Percentiles rank a stretch among this genome's conserved stretches.
Conservation (phyloP, 805 yeast species). For the Barnettozyma botsteinii region DNA sequence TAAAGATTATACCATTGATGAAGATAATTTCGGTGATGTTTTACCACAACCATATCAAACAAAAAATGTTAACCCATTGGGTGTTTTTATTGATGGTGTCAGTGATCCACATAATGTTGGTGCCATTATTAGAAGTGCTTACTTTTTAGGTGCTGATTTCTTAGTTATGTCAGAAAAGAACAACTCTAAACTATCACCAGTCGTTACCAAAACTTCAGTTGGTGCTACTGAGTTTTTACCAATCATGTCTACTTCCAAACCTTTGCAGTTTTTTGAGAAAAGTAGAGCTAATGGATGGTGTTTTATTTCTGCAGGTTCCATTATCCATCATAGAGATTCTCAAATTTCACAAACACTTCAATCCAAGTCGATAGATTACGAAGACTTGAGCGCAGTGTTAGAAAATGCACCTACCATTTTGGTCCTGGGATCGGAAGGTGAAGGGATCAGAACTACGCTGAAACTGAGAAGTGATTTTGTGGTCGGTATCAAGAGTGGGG, state of each 20-base stretch:
- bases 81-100: constrained; percentile 69
- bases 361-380: constrained; percentile 33
- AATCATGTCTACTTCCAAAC: constrained; percentile 51
- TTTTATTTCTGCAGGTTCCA: constrained; percentile 55
- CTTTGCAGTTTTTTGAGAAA: constrained; percentile 55
- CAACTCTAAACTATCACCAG: constrained; percentile 71
- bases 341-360: constrained; percentile 24
- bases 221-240: constrained; percentile 79
- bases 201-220: constrained; percentile 72
- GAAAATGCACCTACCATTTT: constrained; percentile 54
- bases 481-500: constrained; percentile 31
- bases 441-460: constrained; percentile 68
- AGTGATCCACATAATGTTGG: constrained; percentile 88
- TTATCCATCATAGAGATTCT: constrained; percentile 28
- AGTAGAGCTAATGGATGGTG: constrained; percentile 60
- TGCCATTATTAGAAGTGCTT: constrained; percentile 73
- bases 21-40: constrained; percentile 25
- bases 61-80: constrained; percentile 49
- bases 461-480: constrained; percentile 48
- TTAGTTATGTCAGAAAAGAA: constrained; percentile 62
- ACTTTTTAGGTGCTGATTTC: constrained; percentile 78
- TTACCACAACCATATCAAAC: constrained; percentile 17
- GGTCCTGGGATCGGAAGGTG: constrained; percentile 82
- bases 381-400: constrained; percentile 40
- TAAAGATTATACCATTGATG: constrained; percentile 16